Conservation (phyloP, 1,284 basidiomycete genomes). For the Sanghuangporus weigelae region DNA sequence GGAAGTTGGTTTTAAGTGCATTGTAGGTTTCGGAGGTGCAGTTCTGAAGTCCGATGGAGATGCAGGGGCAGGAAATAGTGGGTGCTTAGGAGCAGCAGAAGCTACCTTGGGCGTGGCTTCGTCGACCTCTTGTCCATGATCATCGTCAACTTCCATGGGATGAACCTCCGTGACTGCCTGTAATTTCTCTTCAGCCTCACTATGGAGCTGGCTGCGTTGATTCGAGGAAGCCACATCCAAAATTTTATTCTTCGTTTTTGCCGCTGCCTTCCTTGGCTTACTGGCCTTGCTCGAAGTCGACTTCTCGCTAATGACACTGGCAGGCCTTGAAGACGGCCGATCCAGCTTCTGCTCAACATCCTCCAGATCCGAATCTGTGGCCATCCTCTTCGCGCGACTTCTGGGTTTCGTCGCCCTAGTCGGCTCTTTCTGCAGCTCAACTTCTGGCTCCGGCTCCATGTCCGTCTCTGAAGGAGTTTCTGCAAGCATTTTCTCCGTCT, state of each 20-base stretch:
- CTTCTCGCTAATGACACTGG: not conserved
- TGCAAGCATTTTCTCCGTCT: not conserved
- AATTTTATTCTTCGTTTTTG: slow-evolving; percentile 16
- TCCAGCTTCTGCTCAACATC: not conserved
- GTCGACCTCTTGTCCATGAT: not conserved
- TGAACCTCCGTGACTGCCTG: not conserved
- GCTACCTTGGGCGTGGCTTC: slow-evolving; percentile 12
- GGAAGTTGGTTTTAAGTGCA: not conserved
- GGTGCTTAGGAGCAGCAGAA: no score
- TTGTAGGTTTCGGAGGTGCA: not conserved
- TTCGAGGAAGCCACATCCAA: slow-evolving; percentile 7
- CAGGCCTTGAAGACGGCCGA: not conserved
- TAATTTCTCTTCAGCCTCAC: slow-evolving; percentile 14
- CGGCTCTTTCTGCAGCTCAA: not conserved
- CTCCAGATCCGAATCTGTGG: not conserved
- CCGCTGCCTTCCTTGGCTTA: no score
- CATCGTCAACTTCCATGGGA: not conserved
- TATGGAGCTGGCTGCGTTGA: no score
- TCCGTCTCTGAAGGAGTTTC: not conserved
- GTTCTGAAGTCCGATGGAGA: slow-evolving; percentile 6
- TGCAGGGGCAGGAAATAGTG: not conserved
- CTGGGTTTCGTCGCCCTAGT: not conserved
- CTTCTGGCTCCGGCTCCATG: not conserved
- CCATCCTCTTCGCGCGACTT: not conserved
- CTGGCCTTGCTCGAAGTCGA: slow-evolving; percentile 5